Evolutionary conservation across 148 eudicot species (phyloP).

Genomic region (Limonium bicolor): DNA sequence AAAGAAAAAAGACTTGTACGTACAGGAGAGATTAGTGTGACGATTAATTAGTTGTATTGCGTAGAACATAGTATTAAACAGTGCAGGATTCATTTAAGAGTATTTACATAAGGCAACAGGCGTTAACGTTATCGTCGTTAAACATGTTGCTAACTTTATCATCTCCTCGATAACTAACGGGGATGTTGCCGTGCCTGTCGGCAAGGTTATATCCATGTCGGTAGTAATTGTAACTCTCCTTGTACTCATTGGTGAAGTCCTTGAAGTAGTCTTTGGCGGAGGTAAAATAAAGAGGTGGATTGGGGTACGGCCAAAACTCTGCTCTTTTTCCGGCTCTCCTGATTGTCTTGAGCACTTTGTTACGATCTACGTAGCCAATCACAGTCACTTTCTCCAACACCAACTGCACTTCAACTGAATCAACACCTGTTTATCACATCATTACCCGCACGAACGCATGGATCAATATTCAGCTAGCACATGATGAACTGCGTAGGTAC

Average conservation of each 20-base stretch:
- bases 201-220: conserved; percentile 78
- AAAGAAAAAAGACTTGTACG: no score
- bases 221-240: conserved; percentile 82
- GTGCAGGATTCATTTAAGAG: no score
- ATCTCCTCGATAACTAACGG: conserved; percentile 59
- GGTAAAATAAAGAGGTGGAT: conserved; percentile 79
- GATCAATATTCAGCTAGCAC: no score
- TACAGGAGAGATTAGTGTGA: no score
- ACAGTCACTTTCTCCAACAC: conserved; percentile 87
- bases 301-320: conserved; percentile 84
- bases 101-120: conserved; percentile 65
- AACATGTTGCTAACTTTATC: conserved; percentile 93
- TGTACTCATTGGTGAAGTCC: conserved; percentile 60
- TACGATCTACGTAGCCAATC: conserved; percentile 72
- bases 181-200: conserved; percentile 66
- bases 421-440: conserved; percentile 80
- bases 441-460: no score
- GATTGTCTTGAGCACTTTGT: conserved; percentile 76
- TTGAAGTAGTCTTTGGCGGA: conserved; percentile 48
- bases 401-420: conserved; percentile 66
- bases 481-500: no score
- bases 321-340: conserved; percentile 94
- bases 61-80: no score
- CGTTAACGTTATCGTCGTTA: conserved; percentile 89
- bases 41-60: no score